A percentile compares a stretch with the other conserved stretches of the same genome.
phyloP scores from a whole-genome alignment of 306 rosid species.

The Ceratonia siliqua region DNA sequence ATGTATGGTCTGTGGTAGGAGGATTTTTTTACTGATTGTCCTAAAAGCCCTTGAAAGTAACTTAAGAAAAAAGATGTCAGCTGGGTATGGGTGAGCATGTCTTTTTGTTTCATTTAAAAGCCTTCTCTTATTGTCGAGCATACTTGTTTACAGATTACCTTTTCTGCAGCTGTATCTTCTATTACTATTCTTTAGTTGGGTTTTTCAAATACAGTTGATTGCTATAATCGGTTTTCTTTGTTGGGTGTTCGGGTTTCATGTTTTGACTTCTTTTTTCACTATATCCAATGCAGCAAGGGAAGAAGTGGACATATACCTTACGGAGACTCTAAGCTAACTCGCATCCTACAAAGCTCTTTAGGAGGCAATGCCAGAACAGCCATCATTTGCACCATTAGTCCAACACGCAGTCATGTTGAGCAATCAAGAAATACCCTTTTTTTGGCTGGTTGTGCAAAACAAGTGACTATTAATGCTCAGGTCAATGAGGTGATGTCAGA shows the following conservation, averaged over 20 bases:
- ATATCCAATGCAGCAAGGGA: slow-evolving; percentile 73
- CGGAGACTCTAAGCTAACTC: slow-evolving; percentile 92
- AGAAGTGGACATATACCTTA: slow-evolving; percentile 79
- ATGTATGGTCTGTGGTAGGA: background rate
- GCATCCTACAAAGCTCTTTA: slow-evolving; percentile 85
- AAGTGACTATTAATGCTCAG: slow-evolving; percentile 82
- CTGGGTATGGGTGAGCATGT: slow-evolving; percentile 1
- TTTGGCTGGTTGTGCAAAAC: slow-evolving; percentile 87
- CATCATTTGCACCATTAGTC: slow-evolving; percentile 88
- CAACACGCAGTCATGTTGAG: slow-evolving; percentile 75
- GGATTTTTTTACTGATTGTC: background rate
- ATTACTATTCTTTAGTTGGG: background rate
- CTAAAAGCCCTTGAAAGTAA: background rate
- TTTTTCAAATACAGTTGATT: background rate
- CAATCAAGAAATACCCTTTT: slow-evolving; percentile 89
- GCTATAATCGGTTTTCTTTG: background rate
- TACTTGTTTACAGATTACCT: background rate
- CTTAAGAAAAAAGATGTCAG: slow-evolving; percentile 12
- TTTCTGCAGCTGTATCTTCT: slow-evolving; percentile 5
- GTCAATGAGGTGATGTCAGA: slow-evolving; percentile 79
- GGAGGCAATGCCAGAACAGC: slow-evolving; percentile 97
- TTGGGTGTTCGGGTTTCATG: background rate
- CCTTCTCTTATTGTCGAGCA: background rate
- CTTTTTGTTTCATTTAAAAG: background rate
- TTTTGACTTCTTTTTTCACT: slow-evolving; percentile 5